Evolutionary conservation across 164 flowering plant species (phyloP), one percentile per base, ranked within the genome.

Genomic region (Cinnamomum chago): DNA sequence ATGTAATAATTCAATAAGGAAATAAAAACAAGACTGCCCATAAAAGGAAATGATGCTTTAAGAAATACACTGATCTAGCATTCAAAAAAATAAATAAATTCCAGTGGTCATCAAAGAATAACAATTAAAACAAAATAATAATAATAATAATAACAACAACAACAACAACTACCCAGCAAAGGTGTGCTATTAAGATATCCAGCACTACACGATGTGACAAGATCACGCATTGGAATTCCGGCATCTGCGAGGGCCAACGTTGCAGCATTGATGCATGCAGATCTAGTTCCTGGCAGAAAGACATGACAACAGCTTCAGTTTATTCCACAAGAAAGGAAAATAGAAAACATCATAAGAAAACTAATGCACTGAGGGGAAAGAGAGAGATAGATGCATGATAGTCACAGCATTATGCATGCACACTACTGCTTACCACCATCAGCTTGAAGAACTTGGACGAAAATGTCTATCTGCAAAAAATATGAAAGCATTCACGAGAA

Each of bases 231-330:
- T 22, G 98, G 99, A 74, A 95, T 91, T 55, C 98, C 99, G 72
- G 98, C 98, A 92, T 93, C 99, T 77, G 98, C 95, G 71, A 95
- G 93, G 74, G 99, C 99, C 86, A 95, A 82, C 58, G 95, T 92
- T 72, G 99, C 99, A 76, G 99, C 99, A 86, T 95, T 95, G 70
- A 95, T 95, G 83, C 99, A 95, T 23, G 99, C 98, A 70, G 95
- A 92, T 84, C 99, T 86, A 18, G 99, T 95, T 80, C 98, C 97
- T 94, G 47, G 76, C 77, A 80, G 40, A 70, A 20, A 71, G 75
- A 73, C 58, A 73, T 55, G 11, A 14, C 40, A 51, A 68, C 5
- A 23, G 27, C 15, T 1, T 60, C 68, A 66, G 23, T 67, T 52
- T n/a, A 35, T 55, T 35, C 23, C 64, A 66, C 65, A 73, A 28